Base-by-base conservation (phyloP, 1,284 basidiomycete species). In the Gomphus bonarii region DNA sequence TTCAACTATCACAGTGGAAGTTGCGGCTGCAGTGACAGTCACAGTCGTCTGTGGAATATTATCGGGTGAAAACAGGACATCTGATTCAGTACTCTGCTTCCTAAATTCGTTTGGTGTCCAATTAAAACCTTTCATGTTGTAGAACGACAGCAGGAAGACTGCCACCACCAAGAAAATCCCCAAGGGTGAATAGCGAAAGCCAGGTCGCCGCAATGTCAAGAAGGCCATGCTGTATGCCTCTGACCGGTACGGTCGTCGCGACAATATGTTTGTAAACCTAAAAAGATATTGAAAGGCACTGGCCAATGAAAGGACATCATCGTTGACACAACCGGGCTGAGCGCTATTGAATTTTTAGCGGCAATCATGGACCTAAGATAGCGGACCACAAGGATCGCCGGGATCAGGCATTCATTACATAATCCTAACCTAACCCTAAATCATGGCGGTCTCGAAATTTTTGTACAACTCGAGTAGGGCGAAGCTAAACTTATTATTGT, bases 1-100 rank as follows among this genome's bases (percentile, higher is more conserved):
- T n/a, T 50, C 53, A 20, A 59, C 55, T 4, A 55, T 58, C 35
- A 33, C 36, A 5, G 56, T 61, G 8, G 51, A 25, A 8, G 60
- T 61, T 7, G 57, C 44, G 18, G 54, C 55, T 14, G 50, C 55
- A 22, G 60, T 61, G 9, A 48, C 53, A 30, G 54, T 50, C 4
- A 55, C 35, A 1, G 57, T 60, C 25, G 46, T n/a, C 3, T 48
- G n/a, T 31, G 49, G 18, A 50, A 50, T 12, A 11, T 33, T n/a
- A 16, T n/a, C 14, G 3, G 38, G 8, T 18, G 4, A 8, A 6
- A 18, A 4, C 10, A 3, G n/a, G 18, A 9, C 18, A 22, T 16
- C 20, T 22, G 42, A 43, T 31, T 14, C 25, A 30, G 22, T 4
- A n/a, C n/a, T n/a, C 46, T 30, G 46, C 25, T 12, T 12, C 11